These are phyloP conservation scores for Paratinospora sagittata DNA, from an alignment of 164 flowering plant genomes.

Conservation along the genomic window DNA sequence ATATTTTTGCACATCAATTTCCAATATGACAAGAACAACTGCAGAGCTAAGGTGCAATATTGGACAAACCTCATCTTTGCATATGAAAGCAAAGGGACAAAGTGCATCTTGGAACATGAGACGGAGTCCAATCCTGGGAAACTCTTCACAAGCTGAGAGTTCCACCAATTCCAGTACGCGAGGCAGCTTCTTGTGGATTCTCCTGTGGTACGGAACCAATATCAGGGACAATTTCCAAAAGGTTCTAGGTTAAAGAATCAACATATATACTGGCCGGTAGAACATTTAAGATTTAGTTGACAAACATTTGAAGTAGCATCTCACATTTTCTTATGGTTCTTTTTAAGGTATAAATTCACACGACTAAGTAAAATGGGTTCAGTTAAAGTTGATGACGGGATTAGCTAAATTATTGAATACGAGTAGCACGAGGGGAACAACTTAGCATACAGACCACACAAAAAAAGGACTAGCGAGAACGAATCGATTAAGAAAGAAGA, in stretches of 20 bases:
- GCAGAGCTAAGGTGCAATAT: background rate
- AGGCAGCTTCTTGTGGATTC: constrained; percentile 45
- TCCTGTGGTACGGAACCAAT: constrained; percentile 36
- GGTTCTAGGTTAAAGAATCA: background rate
- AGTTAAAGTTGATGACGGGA: no score
- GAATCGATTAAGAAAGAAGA: no score
- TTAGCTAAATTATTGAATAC: no score
- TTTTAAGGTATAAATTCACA: no score
- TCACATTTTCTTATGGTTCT: no score
- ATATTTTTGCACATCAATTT: background rate
- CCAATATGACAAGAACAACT: background rate
- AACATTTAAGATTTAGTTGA: no score
- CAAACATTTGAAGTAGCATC: no score
- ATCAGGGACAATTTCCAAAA: background rate
- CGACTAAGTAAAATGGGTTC: no score
- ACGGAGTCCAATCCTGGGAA: constrained; percentile 50
- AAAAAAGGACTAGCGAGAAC: no score
- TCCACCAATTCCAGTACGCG: constrained; percentile 52
- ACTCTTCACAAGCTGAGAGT: constrained; percentile 37
- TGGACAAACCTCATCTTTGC: constrained; percentile 43
- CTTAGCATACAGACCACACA: no score
- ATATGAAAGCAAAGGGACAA: constrained; percentile 56
- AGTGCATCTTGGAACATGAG: constrained; percentile 53
- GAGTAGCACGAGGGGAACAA: no score
- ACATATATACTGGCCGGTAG: no score